Conservation (phyloP, 139 green algal genomes). For the Nannochloris sp. region DNA sequence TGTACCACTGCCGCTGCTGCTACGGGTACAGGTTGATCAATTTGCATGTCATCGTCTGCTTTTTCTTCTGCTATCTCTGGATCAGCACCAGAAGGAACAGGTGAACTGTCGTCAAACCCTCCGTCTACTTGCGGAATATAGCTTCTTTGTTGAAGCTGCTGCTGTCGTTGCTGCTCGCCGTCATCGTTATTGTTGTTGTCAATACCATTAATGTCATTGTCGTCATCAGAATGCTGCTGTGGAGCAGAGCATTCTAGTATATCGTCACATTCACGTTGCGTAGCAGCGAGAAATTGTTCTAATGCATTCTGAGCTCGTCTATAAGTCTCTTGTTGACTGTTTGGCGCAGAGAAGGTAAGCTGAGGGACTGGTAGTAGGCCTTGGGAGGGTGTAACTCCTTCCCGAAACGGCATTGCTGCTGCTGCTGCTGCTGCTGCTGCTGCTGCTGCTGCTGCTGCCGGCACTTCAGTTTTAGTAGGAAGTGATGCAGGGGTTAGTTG, state of each 20-base stretch:
- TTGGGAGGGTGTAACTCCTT: background rate
- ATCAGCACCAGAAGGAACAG: background rate
- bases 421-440: too few species aligned
- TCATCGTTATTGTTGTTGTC: background rate
- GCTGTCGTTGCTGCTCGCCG: slow-evolving; percentile 1
- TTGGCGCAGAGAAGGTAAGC: background rate
- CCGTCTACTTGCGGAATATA: slow-evolving; percentile 28
- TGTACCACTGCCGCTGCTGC: slow-evolving; percentile 6
- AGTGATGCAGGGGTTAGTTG: background rate
- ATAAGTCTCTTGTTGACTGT: background rate
- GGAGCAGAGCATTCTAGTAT: slow-evolving; percentile 4
- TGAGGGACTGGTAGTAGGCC: background rate
- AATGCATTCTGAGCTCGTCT: too few species aligned
- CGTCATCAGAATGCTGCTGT: background rate
- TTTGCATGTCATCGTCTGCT: background rate
- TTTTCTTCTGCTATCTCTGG: background rate
- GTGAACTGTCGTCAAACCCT: background rate
- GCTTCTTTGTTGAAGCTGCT: too few species aligned
- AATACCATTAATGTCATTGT: slow-evolving; percentile 18
- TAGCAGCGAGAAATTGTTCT: background rate
- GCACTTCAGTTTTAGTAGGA: background rate
- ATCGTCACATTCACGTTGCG: slow-evolving; percentile 14
- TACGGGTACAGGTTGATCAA: background rate
- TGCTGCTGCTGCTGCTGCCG: slow-evolving; percentile 18
- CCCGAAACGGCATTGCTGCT: too few species aligned